Percentiles rank a stretch among this genome's conserved stretches.
Conservation (phyloP, 441 rosid genomes). For the Geranium incanum region DNA sequence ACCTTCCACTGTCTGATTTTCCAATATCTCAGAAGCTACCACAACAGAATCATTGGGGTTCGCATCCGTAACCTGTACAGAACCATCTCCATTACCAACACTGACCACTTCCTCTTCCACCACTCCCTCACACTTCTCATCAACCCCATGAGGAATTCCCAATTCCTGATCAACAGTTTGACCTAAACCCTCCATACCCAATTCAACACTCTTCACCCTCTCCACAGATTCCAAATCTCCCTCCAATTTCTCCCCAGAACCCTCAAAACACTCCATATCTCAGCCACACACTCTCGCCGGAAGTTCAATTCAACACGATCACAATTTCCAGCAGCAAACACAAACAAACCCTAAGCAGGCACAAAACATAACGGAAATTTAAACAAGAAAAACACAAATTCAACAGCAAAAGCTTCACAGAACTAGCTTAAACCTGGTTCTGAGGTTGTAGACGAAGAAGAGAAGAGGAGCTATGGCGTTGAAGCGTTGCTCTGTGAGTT, state of each 20-base stretch:
- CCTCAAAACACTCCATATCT: constrained; percentile 19
- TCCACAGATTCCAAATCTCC: constrained; percentile 25
- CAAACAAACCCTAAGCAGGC: constrained; percentile 28
- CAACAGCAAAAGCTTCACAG: neutral
- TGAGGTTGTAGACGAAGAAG: neutral
- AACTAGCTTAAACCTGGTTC: neutral
- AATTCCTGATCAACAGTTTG: neutral
- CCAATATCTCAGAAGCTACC: constrained; percentile 3
- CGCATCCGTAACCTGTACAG: neutral
- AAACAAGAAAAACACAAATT: neutral
- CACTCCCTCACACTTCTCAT: neutral
- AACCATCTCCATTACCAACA: constrained; percentile 9
- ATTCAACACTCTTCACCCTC: constrained; percentile 21
- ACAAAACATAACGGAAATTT: neutral
- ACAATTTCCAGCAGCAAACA: constrained; percentile 17
- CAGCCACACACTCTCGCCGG: constrained; percentile 30
- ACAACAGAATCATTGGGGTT: neutral
- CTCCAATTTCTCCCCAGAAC: constrained; percentile 11
- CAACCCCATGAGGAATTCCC: neutral
- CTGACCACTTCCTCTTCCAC: constrained; percentile 9
- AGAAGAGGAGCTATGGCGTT: neutral
- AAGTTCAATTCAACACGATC: constrained; percentile 33
- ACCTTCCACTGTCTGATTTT: neutral
- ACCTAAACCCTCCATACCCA: neutral
- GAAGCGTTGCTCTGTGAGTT: neutral